A percentile compares a stretch with the other conserved stretches of the same genome.
Evolutionary conservation across 2,329 filamentous ascomycete genomes (phyloP).

Genomic region (Colletotrichum sp.): DNA sequence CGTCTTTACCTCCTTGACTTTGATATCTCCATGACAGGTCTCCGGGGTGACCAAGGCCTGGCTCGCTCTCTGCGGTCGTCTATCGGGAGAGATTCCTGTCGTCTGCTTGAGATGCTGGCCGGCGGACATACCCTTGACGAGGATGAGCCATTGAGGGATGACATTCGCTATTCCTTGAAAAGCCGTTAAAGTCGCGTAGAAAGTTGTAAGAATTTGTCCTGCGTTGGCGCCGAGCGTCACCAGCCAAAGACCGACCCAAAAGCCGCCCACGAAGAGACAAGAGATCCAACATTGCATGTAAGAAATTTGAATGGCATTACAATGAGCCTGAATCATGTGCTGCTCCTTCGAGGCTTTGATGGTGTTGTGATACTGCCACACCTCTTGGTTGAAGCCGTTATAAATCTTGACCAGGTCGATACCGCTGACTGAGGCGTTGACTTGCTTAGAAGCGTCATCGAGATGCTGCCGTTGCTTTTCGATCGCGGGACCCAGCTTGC

Average conservation of each 20-base stretch:
- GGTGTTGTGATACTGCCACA: slow-evolving; percentile 65
- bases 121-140: slow-evolving; percentile 82
- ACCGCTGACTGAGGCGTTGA: slow-evolving; percentile 70
- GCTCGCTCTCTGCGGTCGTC: slow-evolving; percentile 27
- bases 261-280: slow-evolving; percentile 83
- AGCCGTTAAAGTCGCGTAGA: slow-evolving; percentile 81
- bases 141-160: slow-evolving; percentile 76
- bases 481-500: slow-evolving; percentile 69
- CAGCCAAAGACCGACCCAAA: slow-evolving; percentile 83
- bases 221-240: slow-evolving; percentile 65
- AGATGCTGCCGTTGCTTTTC: slow-evolving; percentile 72
- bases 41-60: slow-evolving; percentile 10
- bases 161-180: slow-evolving; percentile 77
- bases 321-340: slow-evolving; percentile 72
- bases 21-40: slow-evolving; percentile 69
- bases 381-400: slow-evolving; percentile 76
- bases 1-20: slow-evolving; percentile 67
- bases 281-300: slow-evolving; percentile 77
- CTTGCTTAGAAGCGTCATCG: slow-evolving; percentile 72
- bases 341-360: slow-evolving; percentile 63
- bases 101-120: slow-evolving; percentile 59
- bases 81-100: slow-evolving; percentile 20
- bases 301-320: slow-evolving; percentile 75
- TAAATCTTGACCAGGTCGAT: slow-evolving; percentile 80
- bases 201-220: slow-evolving; percentile 79